Base-by-base conservation (phyloP, 345 rosid genomes). In the Dipteronia dyeriana region DNA sequence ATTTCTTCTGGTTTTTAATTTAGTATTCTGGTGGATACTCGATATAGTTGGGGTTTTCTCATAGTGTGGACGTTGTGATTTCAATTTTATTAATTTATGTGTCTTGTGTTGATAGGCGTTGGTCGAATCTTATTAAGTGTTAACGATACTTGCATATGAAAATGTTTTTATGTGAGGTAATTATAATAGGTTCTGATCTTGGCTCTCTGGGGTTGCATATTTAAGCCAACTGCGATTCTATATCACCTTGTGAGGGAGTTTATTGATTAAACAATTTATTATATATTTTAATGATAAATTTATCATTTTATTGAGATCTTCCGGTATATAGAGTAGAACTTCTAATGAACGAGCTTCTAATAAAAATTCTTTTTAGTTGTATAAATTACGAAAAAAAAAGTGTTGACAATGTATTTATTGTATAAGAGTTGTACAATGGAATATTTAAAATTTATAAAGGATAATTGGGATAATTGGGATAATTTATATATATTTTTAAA, bases 141-240 rank as follows among this genome's bases (percentile, higher is more conserved):
- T 23, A 6, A 9, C 7, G 53, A n/a, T 53, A 65, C 60, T 75
- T 41, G 34, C 47, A 9, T 68, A 16, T 39, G 25, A 62, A 26
- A 22, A 9, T 61, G 8, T 60, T 54, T 19, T 53, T 23, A 75
- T 9, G 11, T 60, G 74, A 39, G 11, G 76, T 69, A 41, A 25
- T 56, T 19, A 14, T 69, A 25, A 26, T 34, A 19, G 60, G 4
- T 69, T 17, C 71, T 43, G 2, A 56, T 23, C 25, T 20, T 34
- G 38, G 38, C 38, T 34, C 38, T 34, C 38, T 12, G 9, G 26
- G 49, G 75, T 73, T 77, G 66, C 75, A 72, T 59, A 62, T 77
- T 25, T 69, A 68, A 41, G 68, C 39, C 13, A 51, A 56, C 67
- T 39, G 65, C 7, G 19, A 70, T 11, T 13, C 20, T 66, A 34